Base-by-base conservation (phyloP, 192 early-diverging fungal species). In the Radiomyces spectabilis region DNA sequence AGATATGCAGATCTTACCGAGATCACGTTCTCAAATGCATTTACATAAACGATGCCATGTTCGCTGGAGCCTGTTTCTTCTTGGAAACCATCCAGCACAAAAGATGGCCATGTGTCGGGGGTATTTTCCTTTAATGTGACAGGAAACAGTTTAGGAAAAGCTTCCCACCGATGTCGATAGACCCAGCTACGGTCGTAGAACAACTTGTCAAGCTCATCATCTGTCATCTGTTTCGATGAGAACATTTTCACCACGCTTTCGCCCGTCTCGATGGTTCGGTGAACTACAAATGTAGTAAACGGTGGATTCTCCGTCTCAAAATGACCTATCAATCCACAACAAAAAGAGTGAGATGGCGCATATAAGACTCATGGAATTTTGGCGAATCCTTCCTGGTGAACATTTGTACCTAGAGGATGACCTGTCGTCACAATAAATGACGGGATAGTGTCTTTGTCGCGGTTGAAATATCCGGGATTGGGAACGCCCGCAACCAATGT, bases 161-260 rank as follows among this genome's bases (percentile, higher is more conserved):
- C 74, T 29, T 86, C 68, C 81, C 79, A 84, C 13, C 42, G 61
- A 51, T 78, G 74, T 29, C 59, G 58, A 41, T 78, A 69, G 18
- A 69, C 71, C 73, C 80, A 78, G 8, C 62, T 73, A 13, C 69
- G 59, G 21, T 57, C 57, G 3, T 19, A 4, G 25, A 79, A 86
- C 5, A 86, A 38, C 15, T 57, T 16, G 50, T 65, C 61, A 9
- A 86, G 60, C 18, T 66, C 21, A 3, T 71, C 69, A 2, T 79
- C 74, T 12, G 57, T 26, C 10, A 82, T 27, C 1, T 47, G 25
- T 3, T 63, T 34, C 1, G 57, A 47, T 22, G 78, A 81, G 55
- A 86, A 86, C 44, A 86, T 71, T 35, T 86, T 86, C 35, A 72
- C 61, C 0, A 86, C 47, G 1, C 72, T 75, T 54, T 74, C 69